Evolutionary conservation across 305 asterid genomes (phyloP).

Genomic region (Stenogyne calaminthoides): DNA sequence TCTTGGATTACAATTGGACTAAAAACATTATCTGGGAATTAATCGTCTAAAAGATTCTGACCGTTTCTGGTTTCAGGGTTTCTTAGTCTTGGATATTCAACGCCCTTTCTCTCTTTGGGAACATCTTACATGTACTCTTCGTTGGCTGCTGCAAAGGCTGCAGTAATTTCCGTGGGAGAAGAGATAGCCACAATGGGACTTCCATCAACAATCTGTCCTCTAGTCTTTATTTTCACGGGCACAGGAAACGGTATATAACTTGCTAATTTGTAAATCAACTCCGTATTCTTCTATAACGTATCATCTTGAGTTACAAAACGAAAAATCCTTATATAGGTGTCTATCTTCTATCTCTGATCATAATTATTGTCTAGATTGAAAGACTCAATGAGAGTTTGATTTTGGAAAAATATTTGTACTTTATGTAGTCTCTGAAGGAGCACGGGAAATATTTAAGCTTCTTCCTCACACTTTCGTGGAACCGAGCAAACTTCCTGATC

Average conservation of each 20-base stretch:
- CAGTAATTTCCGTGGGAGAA: slow-evolving; percentile 92
- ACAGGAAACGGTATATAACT: slow-evolving; percentile 73
- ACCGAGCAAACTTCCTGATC: slow-evolving; percentile 70
- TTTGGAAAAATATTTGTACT: background rate
- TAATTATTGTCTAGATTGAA: background rate
- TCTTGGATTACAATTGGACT: no score
- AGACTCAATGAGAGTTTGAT: background rate
- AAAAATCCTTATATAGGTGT: background rate
- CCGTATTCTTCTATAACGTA: background rate
- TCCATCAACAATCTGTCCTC: slow-evolving; percentile 80
- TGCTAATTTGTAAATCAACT: background rate
- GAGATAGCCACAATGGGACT: slow-evolving; percentile 91
- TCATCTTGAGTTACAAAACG: slow-evolving; percentile 8
- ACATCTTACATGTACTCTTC: slow-evolving; percentile 95
- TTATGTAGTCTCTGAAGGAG: slow-evolving; percentile 81
- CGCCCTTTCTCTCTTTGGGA: slow-evolving; percentile 94
- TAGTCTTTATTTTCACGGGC: slow-evolving; percentile 93
- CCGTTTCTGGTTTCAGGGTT: slow-evolving; percentile 54
- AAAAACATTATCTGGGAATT: background rate
- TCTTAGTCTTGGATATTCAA: slow-evolving; percentile 91
- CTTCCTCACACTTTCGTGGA: slow-evolving; percentile 88
- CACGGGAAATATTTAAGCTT: slow-evolving; percentile 89
- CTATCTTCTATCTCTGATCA: background rate
- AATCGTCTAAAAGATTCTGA: background rate
- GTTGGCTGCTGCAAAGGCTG: slow-evolving; percentile 94